Percentiles rank a stretch among this genome's conserved stretches.
Conservation (phyloP, 306 rosid genomes). For the Chamaecrista fasciculata region DNA sequence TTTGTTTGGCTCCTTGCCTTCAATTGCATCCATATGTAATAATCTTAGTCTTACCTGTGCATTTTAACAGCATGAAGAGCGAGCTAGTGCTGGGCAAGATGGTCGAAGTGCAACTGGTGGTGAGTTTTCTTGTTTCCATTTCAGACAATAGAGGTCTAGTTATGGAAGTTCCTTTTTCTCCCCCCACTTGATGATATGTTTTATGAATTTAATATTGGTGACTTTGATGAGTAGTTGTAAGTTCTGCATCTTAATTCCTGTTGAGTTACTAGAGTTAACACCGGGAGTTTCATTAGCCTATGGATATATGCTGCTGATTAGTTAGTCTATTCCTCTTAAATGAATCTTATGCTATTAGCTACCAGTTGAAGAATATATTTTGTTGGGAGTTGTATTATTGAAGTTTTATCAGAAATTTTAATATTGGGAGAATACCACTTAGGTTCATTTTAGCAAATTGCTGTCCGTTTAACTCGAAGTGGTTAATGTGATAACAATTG, state of each 20-base stretch:
- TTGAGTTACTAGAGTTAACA: background rate
- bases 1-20: constrained; percentile 54
- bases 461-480: background rate
- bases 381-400: background rate
- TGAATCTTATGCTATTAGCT: background rate
- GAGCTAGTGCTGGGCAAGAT: constrained; percentile 52
- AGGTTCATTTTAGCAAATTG: background rate
- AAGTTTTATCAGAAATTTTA: background rate
- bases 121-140: constrained; percentile 43
- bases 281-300: background rate
- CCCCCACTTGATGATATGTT: background rate
- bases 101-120: constrained; percentile 57
- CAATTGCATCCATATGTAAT: constrained; percentile 53
- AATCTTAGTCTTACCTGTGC: constrained; percentile 69
- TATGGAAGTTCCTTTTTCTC: background rate
- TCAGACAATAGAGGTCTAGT: background rate
- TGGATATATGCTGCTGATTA: background rate
- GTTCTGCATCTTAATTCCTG: background rate
- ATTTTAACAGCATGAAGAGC: constrained; percentile 71
- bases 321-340: background rate
- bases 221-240: background rate
- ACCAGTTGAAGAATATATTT: background rate
- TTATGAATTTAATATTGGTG: background rate
- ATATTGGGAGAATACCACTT: background rate
- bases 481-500: background rate